Evolutionary conservation across 2,329 filamentous ascomycete species (phyloP).

Genomic region (Hypoxylon sp.): DNA sequence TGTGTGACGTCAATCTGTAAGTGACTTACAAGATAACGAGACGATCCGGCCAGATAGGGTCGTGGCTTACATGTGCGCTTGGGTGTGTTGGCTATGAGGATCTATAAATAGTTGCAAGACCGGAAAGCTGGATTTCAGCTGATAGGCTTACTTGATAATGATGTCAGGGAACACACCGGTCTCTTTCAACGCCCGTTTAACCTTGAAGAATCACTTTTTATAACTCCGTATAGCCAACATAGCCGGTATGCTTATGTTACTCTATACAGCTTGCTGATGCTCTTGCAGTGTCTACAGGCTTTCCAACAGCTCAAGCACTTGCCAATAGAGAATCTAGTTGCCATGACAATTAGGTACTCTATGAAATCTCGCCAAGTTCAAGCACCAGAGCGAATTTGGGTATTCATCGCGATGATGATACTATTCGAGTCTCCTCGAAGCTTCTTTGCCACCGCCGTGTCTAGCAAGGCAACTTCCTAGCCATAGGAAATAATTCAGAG

Average conservation of each 20-base stretch:
- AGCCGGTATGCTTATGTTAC: background rate
- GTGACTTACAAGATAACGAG: background rate
- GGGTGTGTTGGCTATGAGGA: background rate
- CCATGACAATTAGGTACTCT: background rate
- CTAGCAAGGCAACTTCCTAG: too few relatives aligned
- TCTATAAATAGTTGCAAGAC: slow-evolving; percentile 3
- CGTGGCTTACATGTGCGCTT: background rate
- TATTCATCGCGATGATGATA: background rate
- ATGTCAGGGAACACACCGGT: background rate
- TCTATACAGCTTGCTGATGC: background rate
- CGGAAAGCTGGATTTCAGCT: background rate
- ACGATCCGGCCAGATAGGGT: background rate
- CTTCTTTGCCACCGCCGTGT: too few relatives aligned
- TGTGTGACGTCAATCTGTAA: background rate
- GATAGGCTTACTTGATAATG: background rate
- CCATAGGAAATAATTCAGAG: background rate
- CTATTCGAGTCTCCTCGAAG: too few relatives aligned
- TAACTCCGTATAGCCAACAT: background rate
- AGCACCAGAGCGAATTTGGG: background rate
- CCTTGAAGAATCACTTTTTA: background rate
- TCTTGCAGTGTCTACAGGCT: background rate
- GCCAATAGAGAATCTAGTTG: background rate
- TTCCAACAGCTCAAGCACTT: background rate
- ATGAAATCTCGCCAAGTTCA: background rate
- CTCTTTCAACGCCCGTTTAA: background rate